Conservation (phyloP, 1,284 basidiomycete genomes). For the Sanghuangporus baumii region DNA sequence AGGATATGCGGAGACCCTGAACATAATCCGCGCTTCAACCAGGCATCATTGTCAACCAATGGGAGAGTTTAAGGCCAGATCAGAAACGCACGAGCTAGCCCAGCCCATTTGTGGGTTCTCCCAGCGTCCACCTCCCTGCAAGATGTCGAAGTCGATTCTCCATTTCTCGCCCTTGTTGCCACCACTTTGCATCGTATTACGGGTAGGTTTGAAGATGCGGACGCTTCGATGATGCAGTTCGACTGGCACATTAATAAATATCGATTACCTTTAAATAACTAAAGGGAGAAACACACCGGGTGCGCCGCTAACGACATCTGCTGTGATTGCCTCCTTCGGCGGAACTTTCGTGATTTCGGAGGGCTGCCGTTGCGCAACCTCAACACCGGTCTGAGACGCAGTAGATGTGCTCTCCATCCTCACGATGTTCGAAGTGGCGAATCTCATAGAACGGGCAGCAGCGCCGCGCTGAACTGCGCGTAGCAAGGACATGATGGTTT, state of each 20-base stretch:
- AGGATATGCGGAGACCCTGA: slow-evolving; percentile 87
- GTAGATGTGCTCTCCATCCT: slow-evolving; percentile 6
- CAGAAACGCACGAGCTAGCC: slow-evolving; percentile 68
- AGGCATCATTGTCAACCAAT: neutral
- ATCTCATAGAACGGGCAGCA: neutral
- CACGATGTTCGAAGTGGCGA: neutral
- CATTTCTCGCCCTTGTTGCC: slow-evolving; percentile 83
- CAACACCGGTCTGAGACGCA: slow-evolving; percentile 7
- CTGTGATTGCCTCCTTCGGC: slow-evolving; percentile 55
- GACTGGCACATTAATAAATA: slow-evolving; percentile 35
- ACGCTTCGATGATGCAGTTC: slow-evolving; percentile 86
- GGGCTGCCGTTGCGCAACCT: slow-evolving; percentile 23
- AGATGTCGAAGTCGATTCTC: slow-evolving; percentile 93
- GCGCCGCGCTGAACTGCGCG: slow-evolving; percentile 4
- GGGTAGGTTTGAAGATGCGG: slow-evolving; percentile 90
- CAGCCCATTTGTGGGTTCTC: slow-evolving; percentile 99
- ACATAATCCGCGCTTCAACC: slow-evolving; percentile 86
- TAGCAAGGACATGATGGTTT: slow-evolving; percentile 15
- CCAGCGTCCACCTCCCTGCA: slow-evolving; percentile 89
- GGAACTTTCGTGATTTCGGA: slow-evolving; percentile 34
- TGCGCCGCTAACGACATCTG: slow-evolving; percentile 75
- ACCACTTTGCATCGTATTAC: slow-evolving; percentile 95
- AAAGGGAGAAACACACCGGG: slow-evolving; percentile 46
- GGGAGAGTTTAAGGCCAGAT: neutral
- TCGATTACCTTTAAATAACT: neutral